phyloP scores from a whole-genome alignment of 306 rosid species.

The Lupinus albus region DNA sequence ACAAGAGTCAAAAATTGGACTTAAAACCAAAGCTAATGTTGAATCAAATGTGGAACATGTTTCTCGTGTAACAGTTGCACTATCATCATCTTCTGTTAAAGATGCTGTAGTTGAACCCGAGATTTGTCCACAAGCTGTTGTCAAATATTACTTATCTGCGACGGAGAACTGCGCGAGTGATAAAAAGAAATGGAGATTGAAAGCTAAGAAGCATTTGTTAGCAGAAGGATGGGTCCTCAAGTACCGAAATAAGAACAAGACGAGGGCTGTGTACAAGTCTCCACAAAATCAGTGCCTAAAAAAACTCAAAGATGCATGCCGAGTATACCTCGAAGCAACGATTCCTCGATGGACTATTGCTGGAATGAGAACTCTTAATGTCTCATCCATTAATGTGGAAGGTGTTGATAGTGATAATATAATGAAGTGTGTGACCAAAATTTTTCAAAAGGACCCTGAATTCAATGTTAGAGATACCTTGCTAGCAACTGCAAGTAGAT shows the following conservation, averaged over 20 bases:
- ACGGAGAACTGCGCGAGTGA: slow-evolving; percentile 5
- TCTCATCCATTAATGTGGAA: slow-evolving; percentile 29
- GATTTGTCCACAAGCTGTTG: slow-evolving; percentile 53
- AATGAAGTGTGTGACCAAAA: slow-evolving; percentile 36
- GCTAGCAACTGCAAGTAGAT: slow-evolving; percentile 31
- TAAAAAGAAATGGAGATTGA: slow-evolving; percentile 35
- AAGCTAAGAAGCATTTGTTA: slow-evolving; percentile 55
- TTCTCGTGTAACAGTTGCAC: too few relatives aligned
- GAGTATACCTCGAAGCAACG: slow-evolving; percentile 44
- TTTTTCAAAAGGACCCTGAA: slow-evolving; percentile 45
- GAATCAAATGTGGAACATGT: not conserved
- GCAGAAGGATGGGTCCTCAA: slow-evolving; percentile 56
- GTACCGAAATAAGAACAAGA: slow-evolving; percentile 44
- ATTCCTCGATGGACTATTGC: slow-evolving; percentile 40
- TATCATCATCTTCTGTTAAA: slow-evolving; percentile 12
- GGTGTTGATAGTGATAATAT: slow-evolving; percentile 32
- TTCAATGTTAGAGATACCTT: slow-evolving; percentile 25
- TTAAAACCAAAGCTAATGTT: slow-evolving; percentile 29
- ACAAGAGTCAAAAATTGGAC: not conserved
- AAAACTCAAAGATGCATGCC: slow-evolving; percentile 61
- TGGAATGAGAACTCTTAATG: slow-evolving; percentile 27
- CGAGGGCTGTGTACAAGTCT: slow-evolving; percentile 48
- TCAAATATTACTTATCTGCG: slow-evolving; percentile 44
- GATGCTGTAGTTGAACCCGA: slow-evolving; percentile 35
- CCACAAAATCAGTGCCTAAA: slow-evolving; percentile 43